Base-by-base conservation (phyloP, 2,329 filamentous ascomycete genomes). In the Colletotrichum sp. region DNA sequence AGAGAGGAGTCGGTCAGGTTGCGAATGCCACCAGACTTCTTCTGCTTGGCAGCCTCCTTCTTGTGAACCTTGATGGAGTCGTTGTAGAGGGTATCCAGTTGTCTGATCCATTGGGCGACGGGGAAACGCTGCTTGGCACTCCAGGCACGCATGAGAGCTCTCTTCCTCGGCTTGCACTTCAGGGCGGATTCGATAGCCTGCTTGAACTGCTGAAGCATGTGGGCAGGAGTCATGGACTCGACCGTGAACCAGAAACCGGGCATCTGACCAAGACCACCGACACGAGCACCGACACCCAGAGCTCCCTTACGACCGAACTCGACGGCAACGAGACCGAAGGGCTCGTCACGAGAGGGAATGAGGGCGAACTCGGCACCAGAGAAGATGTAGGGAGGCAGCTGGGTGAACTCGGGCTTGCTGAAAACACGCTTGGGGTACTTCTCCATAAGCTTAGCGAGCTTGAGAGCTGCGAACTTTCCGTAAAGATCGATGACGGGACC, bases 201-300 rank as follows among this genome's bases (percentile, higher is more conserved):
- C 81, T 91, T 92, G 86, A 94, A 93, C 80, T 94, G 92, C 62
- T 90, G 89, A 70, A 93, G 86, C 59, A 93, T 84, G 84, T 94
- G 92, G 59, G 88, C 88, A 1, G 92, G 92, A 3, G 90, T 90
- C 7, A 89, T 92, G 0, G 91, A 93, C 81, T 94, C 92, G 72
- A 94, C 90, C 0, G 92, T 93, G 81, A 91, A 94, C 92, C 92
- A 94, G 90, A 92, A 93, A 28, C 92, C 92, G 24, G 92, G 92
- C 92, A 94, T 93, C 80, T 93, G 90, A n/a, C 92, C 92, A 26
- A 94, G 87, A 71, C 92, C 92, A 78, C 92, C 92, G 49, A 94
- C 92, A 70, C 92, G 88, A 49, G 92, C 91, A 62, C 92, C 92
- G 72, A 94, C 91, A 79, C 92, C 92, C 59, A 94, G 87, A 24